A percentile compares a stretch with the other conserved stretches of the same genome.
phyloP scores from a whole-genome alignment of 2,329 filamentous ascomycete species.

The Arachnopeziza araneosa region DNA sequence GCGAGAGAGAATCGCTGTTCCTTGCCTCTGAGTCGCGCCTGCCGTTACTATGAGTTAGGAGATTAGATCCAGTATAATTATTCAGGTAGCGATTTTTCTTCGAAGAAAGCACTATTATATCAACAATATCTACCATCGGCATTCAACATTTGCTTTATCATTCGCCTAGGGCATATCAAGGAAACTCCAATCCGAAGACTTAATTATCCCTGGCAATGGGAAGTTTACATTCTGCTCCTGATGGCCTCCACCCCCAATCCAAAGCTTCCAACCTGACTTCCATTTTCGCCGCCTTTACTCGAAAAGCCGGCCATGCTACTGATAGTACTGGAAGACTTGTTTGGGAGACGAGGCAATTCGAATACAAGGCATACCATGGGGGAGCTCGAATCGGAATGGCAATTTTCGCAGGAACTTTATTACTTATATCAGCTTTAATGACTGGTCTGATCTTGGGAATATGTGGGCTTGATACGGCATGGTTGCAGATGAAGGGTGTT shows the following conservation, averaged over 20 bases:
- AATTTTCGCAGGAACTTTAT: slow-evolving; percentile 10
- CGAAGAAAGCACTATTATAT: too few relatives aligned
- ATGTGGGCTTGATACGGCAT: slow-evolving; percentile 22
- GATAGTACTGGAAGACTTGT: neutral
- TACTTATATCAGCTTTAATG: slow-evolving; percentile 18
- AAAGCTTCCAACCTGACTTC: neutral
- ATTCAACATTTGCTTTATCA: too few relatives aligned
- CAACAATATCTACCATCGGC: too few relatives aligned
- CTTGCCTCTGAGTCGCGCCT: too few relatives aligned
- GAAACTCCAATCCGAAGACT: too few relatives aligned
- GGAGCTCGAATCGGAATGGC: slow-evolving; percentile 10
- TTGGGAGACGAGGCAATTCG: neutral
- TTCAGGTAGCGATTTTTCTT: too few relatives aligned
- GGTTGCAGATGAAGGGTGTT: slow-evolving; percentile 18
- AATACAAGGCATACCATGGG: slow-evolving; percentile 3
- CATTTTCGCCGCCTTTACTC: neutral
- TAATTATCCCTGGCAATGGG: neutral
- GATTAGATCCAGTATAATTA: too few relatives aligned
- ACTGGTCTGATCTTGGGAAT: slow-evolving; percentile 24
- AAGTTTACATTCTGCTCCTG: neutral
- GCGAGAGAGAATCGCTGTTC: neutral
- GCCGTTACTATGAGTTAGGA: too few relatives aligned
- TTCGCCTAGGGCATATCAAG: too few relatives aligned
- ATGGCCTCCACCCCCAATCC: neutral
- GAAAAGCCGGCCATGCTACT: neutral